phyloP scores from a whole-genome alignment of 495 filamentous ascomycete genomes.

The Trichocladium uniseriatum region DNA sequence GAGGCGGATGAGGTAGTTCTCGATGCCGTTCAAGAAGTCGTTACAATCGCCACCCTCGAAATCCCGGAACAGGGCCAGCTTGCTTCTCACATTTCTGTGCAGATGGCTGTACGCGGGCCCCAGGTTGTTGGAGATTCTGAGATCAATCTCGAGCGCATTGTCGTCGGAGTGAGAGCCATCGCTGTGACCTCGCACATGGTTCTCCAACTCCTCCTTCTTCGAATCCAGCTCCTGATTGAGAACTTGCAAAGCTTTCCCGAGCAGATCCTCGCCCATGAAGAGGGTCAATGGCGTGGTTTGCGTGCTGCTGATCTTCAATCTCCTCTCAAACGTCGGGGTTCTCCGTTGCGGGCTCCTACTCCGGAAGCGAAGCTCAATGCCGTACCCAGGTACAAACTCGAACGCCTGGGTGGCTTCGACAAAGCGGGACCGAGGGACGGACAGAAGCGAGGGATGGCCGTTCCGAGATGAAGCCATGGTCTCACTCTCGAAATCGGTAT shows the following conservation, averaged over 20 bases:
- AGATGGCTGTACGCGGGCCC: conserved; percentile 30
- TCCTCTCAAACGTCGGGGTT: conserved; percentile 20
- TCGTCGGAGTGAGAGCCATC: conserved; percentile 27
- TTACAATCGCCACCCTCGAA: conserved; percentile 27
- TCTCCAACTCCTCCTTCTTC: conserved; percentile 28
- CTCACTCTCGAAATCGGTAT: conserved; percentile 22
- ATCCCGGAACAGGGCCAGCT: conserved; percentile 31
- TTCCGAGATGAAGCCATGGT: conserved; percentile 24
- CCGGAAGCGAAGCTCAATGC: conserved; percentile 31
- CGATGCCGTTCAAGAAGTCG: conserved; percentile 27
- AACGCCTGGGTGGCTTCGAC: conserved; percentile 34
- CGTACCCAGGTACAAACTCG: conserved; percentile 36
- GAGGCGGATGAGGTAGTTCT: conserved; percentile 19
- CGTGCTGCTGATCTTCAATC: conserved; percentile 28
- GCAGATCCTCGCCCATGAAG: conserved; percentile 30
- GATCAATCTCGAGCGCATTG: conserved; percentile 29
- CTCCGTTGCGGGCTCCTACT: conserved; percentile 30
- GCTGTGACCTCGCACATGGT: conserved; percentile 19
- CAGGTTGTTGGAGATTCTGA: conserved; percentile 35
- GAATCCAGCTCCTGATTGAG: conserved; percentile 28
- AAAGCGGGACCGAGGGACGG: conserved; percentile 34
- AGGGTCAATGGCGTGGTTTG: conserved; percentile 35
- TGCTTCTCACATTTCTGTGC: conserved; percentile 29
- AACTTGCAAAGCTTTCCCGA: conserved; percentile 30
- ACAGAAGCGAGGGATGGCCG: conserved; percentile 28